A percentile compares a stretch with the other conserved stretches of the same genome.
These are phyloP conservation scores for Pyrrhoderma lamaoense DNA, from an alignment of 1,284 basidiomycete species.

Conservation along the genomic window DNA sequence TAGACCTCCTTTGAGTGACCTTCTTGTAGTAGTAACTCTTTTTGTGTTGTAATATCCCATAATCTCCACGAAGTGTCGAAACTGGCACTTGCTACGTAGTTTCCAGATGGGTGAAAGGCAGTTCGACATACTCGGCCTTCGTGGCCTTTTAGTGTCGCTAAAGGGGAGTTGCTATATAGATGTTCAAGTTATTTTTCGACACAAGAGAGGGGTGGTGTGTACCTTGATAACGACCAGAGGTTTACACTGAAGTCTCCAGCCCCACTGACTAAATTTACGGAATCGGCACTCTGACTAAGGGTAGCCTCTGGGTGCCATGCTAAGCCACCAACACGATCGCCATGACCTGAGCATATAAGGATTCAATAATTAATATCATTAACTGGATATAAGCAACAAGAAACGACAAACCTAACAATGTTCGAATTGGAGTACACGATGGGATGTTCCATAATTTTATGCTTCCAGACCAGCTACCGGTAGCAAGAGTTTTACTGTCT, in stretches of 20 bases:
- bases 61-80: conserved; percentile 99
- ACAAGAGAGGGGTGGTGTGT: conserved; percentile 18
- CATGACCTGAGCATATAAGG: conserved; percentile 66
- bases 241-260: conserved; percentile 83
- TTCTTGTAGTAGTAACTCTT: conserved; percentile 88
- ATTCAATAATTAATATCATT: background rate
- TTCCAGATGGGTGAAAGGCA: conserved; percentile 92
- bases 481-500: conserved; percentile 80
- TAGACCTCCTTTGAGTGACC: conserved; percentile 98
- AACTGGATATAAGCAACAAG: background rate
- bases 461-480: conserved; percentile 93
- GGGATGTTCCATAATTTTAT: conserved; percentile 96
- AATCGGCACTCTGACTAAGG: conserved; percentile 57
- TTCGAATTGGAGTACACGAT: conserved; percentile 68
- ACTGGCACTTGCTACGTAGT: conserved; percentile 89
- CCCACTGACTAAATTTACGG: conserved; percentile 86
- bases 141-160: conserved; percentile 84
- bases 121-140: conserved; percentile 87
- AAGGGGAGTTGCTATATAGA: conserved; percentile 57
- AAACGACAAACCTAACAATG: conserved; percentile 56
- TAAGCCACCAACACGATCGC: conserved; percentile 88
- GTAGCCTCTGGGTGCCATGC: conserved; percentile 98
- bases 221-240: conserved; percentile 87
- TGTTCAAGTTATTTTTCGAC: conserved; percentile 1
- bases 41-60: conserved; percentile 83